A percentile compares a stretch with the other conserved stretches of the same genome.
Conservation (phyloP, 225 moss, liverwort and hornwort species). For the Sphagnum tenellum region DNA sequence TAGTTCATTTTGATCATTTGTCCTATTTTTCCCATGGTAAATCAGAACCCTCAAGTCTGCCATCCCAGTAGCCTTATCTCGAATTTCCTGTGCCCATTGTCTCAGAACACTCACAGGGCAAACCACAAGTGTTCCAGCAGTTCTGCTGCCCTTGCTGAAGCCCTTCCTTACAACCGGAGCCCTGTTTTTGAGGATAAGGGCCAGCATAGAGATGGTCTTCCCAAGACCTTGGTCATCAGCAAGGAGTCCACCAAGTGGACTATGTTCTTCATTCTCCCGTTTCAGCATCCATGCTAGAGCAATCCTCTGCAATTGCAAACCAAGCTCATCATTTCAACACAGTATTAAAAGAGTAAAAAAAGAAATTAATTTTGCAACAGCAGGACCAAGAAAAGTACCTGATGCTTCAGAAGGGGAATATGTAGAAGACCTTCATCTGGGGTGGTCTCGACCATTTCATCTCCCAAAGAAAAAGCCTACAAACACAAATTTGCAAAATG, state of each 20-base stretch:
- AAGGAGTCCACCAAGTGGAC: constrained; percentile 76
- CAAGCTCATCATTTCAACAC: too few relatives aligned
- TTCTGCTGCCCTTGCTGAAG: constrained; percentile 60
- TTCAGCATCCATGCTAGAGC: constrained; percentile 90
- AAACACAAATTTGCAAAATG: too few relatives aligned
- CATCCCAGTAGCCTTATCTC: constrained; percentile 65
- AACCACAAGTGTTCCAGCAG: constrained; percentile 91
- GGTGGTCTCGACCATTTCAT: too few relatives aligned
- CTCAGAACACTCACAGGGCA: constrained; percentile 97
- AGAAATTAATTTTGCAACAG: too few relatives aligned
- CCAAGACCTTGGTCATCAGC: constrained; percentile 99
- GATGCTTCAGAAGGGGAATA: too few relatives aligned
- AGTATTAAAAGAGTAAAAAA: too few relatives aligned
- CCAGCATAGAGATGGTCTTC: constrained; percentile 90
- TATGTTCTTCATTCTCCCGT: constrained; percentile 51
- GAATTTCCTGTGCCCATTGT: constrained; percentile 88
- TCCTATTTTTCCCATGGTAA: constrained; percentile 91
- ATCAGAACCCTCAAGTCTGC: constrained; percentile 66
- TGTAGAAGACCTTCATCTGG: too few relatives aligned
- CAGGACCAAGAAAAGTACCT: too few relatives aligned
- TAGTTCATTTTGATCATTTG: constrained; percentile 77
- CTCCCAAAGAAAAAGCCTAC: too few relatives aligned
- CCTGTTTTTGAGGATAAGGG: constrained; percentile 82
- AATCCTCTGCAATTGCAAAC: constrained; percentile 43
- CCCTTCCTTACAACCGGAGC: constrained; percentile 31